Evolutionary conservation across 2,329 filamentous ascomycete species (phyloP).

Genomic region (Epicoccum nigrum): DNA sequence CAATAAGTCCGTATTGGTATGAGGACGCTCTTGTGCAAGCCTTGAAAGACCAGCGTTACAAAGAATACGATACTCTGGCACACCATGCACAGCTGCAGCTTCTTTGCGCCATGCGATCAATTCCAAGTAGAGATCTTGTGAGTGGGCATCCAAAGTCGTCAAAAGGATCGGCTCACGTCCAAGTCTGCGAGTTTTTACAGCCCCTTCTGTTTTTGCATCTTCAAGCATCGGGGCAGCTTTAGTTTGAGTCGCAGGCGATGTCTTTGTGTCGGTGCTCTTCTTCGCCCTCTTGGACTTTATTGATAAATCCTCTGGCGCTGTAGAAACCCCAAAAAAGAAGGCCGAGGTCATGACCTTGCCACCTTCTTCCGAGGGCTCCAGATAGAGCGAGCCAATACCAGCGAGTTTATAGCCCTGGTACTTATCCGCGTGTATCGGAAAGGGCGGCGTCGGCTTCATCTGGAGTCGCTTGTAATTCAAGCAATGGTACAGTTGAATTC

Average conservation of each 20-base stretch:
- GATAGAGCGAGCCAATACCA: slow-evolving; percentile 24
- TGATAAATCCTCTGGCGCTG: background rate
- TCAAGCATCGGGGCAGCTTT: background rate
- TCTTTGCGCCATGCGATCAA: slow-evolving; percentile 24
- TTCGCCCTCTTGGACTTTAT: background rate
- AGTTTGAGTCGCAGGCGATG: background rate
- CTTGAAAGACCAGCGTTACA: slow-evolving; percentile 28
- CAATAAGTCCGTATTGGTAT: slow-evolving; percentile 23
- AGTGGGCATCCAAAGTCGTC: slow-evolving; percentile 16
- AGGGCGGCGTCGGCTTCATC: slow-evolving; percentile 46
- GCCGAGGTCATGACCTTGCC: slow-evolving; percentile 29
- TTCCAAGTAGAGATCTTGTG: slow-evolving; percentile 28
- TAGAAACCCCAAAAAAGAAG: slow-evolving; percentile 29
- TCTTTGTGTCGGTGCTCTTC: background rate
- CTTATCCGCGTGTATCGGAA: slow-evolving; percentile 36
- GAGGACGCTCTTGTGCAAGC: slow-evolving; percentile 34
- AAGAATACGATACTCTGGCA: slow-evolving; percentile 25
- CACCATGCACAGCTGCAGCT: slow-evolving; percentile 19
- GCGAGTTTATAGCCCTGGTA: slow-evolving; percentile 26
- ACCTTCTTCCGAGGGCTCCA: slow-evolving; percentile 27
- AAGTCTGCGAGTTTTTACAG: background rate
- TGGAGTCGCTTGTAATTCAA: slow-evolving; percentile 68
- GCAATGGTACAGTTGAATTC: slow-evolving; percentile 73
- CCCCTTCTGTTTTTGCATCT: background rate
- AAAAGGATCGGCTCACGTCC: background rate